Evolutionary conservation across 2,329 filamentous ascomycete species (phyloP), one percentile per base, ranked within the genome.

Genomic region (Colletotrichum shisoi): DNA sequence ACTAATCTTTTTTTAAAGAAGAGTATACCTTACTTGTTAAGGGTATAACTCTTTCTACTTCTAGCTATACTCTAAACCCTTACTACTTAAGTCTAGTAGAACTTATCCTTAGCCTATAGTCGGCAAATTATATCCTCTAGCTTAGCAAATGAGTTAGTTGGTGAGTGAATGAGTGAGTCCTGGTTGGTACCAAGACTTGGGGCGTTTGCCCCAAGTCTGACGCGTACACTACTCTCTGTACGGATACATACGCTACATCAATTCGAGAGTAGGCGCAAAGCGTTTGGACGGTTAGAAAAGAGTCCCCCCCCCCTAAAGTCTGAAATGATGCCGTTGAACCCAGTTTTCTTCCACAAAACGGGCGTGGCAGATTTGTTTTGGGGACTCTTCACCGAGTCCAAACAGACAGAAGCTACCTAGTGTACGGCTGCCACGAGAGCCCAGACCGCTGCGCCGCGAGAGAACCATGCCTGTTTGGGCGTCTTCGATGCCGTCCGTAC

Each of bases 131-230:
- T n/a, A n/a, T n/a, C n/a, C n/a, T n/a, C n/a, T n/a, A n/a, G n/a
- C n/a, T n/a, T n/a, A 27, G 24, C 24, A 4, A 27, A 27, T 27
- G 24, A 27, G 24, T 24, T 24, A 4, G 24, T 27, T 5, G 4
- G 24, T 27, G 24, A 27, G 48, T 56, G 45, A 15, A 15, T 44
- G 57, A 49, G 44, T 52, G 45, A 48, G 24, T 27, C 24, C 24
- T 9, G 27, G 54, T 31, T 51, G 64, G 42, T 27, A 67, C 64
- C 61, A 59, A 64, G 53, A 58, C 61, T 27, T 58, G 49, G 49
- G 61, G 54, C 61, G 49, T 27, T 42, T 53, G 42, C 64, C 59
- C 48, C 54, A 59, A 59, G 64, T 67, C 53, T 67, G 60, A 67
- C 64, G 64, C 64, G 64, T 67, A 59, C n/a, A n/a, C n/a, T n/a